Evolutionary conservation across 192 early-diverging fungal genomes (phyloP), one percentile per base, ranked within the genome.

Genomic region (Dissophora globulifera): DNA sequence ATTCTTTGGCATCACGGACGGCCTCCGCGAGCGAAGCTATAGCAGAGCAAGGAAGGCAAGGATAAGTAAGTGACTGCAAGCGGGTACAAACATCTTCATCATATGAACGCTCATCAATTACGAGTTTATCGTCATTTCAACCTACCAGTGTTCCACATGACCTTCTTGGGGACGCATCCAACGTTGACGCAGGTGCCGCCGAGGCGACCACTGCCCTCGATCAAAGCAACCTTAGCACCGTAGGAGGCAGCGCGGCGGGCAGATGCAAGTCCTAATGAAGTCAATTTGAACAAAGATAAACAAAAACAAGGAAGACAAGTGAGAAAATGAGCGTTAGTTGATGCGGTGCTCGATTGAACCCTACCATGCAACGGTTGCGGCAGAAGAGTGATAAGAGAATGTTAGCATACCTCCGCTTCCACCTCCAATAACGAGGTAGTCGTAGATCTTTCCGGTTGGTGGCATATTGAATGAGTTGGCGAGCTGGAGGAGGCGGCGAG

Each of bases 401-500:
- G 16, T 7, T 0, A 23, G 6, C 10, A 25, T 76, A 67, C 72
- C 80, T 64, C 92, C 92, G 69, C 87, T 90, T 41, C 97, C 95
- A 67, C 93, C 97, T 58, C 97, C 97, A 59, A 97, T 91, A 41
- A 99, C 95, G n/a, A 99, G 87, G 79, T 93, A 96, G 74, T 99
- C 96, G 70, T 93, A 93, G 25, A 86, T 76, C 51, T 50, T 76
- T 76, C 72, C 72, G n/a, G 72, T 67, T 53, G 72, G 63, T 22
- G 72, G 72, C 72, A 76, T 76, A 19, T 62, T 62, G 56, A 76
- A 60, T 42, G 72, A 56, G 23, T 76, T 43, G 12, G 72, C 63
- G 47, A 76, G 57, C 45, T 76, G 72, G 1, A 76, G 38, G 40
- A 76, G 72, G 51, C 72, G 72, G 41, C 72, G 72, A 2, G 72